phyloP scores from a whole-genome alignment of 352 stramenopile species.

The Phytophthora nicotianae region DNA sequence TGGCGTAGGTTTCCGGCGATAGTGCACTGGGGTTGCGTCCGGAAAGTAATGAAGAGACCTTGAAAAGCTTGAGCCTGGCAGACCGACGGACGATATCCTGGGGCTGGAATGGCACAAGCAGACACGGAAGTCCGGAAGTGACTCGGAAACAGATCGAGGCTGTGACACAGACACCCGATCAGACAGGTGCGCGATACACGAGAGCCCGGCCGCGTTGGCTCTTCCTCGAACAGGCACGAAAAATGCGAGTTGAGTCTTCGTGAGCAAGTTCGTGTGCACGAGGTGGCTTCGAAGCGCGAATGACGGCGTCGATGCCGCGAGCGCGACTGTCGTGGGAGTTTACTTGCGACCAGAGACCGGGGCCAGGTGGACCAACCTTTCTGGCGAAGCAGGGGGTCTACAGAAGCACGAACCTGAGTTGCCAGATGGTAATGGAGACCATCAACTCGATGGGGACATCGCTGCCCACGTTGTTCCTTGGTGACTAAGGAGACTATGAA shows the following conservation, averaged over 20 bases:
- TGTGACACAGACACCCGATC: constrained; percentile 11
- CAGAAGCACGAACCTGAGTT: constrained; percentile 1
- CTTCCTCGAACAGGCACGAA: constrained; percentile 19
- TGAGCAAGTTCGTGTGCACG: constrained; percentile 15
- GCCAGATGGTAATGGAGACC: constrained; percentile 23
- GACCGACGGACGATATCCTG: constrained; percentile 15
- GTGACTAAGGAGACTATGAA: background rate
- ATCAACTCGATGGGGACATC: constrained; percentile 2
- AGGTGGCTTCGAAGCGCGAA: constrained; percentile 14
- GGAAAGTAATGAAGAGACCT: constrained; percentile 2
- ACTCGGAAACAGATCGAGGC: constrained; percentile 5
- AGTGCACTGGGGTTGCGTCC: constrained; percentile 6
- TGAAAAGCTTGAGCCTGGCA: constrained; percentile 15
- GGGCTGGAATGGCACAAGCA: constrained; percentile 5
- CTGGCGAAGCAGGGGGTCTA: constrained; percentile 11
- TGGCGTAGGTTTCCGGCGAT: background rate
- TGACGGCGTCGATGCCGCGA: constrained; percentile 19
- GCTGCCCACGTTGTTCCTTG: background rate
- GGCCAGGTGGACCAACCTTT: constrained; percentile 7
- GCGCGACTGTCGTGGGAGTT: constrained; percentile 15
- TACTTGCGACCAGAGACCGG: constrained; percentile 16
- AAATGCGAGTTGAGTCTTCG: constrained; percentile 33
- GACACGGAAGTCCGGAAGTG: constrained; percentile 17
- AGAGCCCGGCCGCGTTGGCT: constrained; percentile 15
- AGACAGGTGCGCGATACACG: constrained; percentile 6